Percentiles rank a stretch among this genome's conserved stretches.
These are phyloP conservation scores for Uncinocarpus reesii DNA, from an alignment of 2,329 filamentous ascomycete genomes.

Conservation along the genomic window DNA sequence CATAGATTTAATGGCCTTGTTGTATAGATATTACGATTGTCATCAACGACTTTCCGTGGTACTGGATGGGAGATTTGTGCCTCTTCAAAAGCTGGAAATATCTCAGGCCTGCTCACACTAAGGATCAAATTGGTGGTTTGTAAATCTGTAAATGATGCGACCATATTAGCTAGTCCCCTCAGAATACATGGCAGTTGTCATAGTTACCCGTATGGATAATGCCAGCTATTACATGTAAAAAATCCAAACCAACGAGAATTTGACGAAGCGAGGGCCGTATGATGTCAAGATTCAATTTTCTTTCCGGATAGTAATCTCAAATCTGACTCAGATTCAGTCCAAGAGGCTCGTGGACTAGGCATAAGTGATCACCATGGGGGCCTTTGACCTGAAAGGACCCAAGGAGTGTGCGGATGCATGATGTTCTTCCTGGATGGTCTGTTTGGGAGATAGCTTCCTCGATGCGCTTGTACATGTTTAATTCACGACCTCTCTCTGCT, in stretches of 20 bases:
- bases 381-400: slow-evolving; percentile 13
- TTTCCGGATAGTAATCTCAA: slow-evolving; percentile 6
- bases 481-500: slow-evolving; percentile 28
- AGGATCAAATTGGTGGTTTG: slow-evolving; percentile 6
- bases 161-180: background rate
- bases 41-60: slow-evolving; percentile 11
- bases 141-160: background rate
- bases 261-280: slow-evolving; percentile 19
- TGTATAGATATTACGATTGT: slow-evolving; percentile 13
- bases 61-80: slow-evolving; percentile 7
- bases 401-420: slow-evolving; percentile 10
- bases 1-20: slow-evolving; percentile 1
- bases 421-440: slow-evolving; percentile 12
- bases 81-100: slow-evolving; percentile 13
- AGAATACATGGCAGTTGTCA: background rate
- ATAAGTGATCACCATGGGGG: slow-evolving; percentile 11
- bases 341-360: slow-evolving; percentile 13
- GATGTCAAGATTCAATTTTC: slow-evolving; percentile 10
- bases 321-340: slow-evolving; percentile 12
- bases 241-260: slow-evolving; percentile 11
- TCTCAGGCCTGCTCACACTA: background rate
- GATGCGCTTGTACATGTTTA: slow-evolving; percentile 36
- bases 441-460: background rate
- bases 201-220: slow-evolving; percentile 12
- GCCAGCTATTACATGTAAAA: background rate